These are phyloP conservation scores for Sungouiozyma ichnusensis DNA, from an alignment of 805 yeast species.

Conservation along the genomic window DNA sequence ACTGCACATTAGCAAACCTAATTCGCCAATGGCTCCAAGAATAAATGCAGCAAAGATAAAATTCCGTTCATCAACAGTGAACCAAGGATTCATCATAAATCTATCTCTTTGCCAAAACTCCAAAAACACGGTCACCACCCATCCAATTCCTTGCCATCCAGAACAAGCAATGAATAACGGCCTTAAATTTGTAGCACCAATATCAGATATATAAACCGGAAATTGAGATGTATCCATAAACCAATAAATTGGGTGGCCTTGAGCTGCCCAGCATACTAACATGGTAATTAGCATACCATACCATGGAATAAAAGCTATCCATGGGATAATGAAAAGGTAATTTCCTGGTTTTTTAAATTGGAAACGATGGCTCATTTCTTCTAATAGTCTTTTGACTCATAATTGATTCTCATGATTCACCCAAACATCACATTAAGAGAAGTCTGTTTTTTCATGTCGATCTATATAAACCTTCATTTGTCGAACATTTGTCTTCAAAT, in stretches of 20 bases:
- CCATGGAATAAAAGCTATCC: conserved; percentile 63
- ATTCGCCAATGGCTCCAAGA: conserved; percentile 47
- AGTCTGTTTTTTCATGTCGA: too few relatives aligned
- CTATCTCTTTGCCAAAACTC: conserved; percentile 49
- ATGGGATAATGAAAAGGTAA: conserved; percentile 48
- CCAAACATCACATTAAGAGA: too few relatives aligned
- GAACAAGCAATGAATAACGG: conserved; percentile 75
- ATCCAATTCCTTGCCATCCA: conserved; percentile 67
- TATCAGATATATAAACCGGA: conserved; percentile 68
- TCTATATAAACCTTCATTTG: background rate
- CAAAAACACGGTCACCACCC: conserved; percentile 48
- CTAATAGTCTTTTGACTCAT: background rate
- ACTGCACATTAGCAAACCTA: conserved; percentile 65
- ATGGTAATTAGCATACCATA: conserved; percentile 83
- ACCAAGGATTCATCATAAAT: conserved; percentile 32
- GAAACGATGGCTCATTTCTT: background rate
- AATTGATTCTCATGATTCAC: too few relatives aligned
- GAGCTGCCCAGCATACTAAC: conserved; percentile 64
- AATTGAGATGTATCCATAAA: conserved; percentile 37
- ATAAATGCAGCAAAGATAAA: conserved; percentile 33
- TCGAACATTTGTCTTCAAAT: too few relatives aligned
- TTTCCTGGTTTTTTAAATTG: conserved; percentile 27
- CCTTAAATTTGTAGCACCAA: conserved; percentile 79
- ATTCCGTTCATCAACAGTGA: conserved; percentile 30
- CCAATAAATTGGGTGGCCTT: conserved; percentile 63